These are phyloP conservation scores for Botrytis elliptica DNA, from an alignment of 2,329 filamentous ascomycete species.

Conservation along the genomic window DNA sequence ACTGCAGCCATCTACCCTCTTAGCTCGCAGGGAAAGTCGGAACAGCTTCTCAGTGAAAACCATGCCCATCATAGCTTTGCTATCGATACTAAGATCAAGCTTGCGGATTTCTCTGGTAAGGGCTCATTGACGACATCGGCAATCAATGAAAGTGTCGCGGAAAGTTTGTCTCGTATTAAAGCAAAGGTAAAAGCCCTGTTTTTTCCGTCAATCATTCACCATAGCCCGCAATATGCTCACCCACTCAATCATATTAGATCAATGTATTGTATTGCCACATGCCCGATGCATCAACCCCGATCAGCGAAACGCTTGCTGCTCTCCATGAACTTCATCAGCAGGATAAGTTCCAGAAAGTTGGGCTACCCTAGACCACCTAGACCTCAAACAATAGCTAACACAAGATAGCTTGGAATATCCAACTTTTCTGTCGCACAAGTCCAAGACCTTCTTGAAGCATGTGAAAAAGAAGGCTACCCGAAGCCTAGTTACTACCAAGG, in stretches of 20 bases:
- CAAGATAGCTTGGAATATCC: constrained; percentile 3
- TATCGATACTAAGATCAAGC: constrained; percentile 9
- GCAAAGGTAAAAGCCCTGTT: not conserved
- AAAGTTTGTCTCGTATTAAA: not conserved
- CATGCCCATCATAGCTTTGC: not conserved
- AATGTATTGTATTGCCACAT: not conserved
- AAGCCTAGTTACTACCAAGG: constrained; percentile 12
- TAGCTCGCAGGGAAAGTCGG: not conserved
- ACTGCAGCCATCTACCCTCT: constrained; percentile 2
- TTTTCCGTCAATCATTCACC: not conserved
- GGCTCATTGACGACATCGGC: not conserved
- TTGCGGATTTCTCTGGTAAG: not conserved
- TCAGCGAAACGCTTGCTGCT: constrained; percentile 1
- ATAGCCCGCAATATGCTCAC: not conserved
- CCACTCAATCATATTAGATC: not conserved
- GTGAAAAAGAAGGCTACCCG: not conserved
- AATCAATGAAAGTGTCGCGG: not conserved
- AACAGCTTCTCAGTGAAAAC: constrained; percentile 9
- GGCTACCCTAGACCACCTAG: not conserved
- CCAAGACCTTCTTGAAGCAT: not conserved
- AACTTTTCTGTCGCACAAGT: constrained; percentile 6
- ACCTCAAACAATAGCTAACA: constrained; percentile 1
- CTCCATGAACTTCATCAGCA: constrained; percentile 13
- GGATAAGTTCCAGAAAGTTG: constrained; percentile 2
- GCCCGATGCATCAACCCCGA: not conserved